Evolutionary conservation across 306 rosid species (phyloP).

Genomic region (Corylus americana): DNA sequence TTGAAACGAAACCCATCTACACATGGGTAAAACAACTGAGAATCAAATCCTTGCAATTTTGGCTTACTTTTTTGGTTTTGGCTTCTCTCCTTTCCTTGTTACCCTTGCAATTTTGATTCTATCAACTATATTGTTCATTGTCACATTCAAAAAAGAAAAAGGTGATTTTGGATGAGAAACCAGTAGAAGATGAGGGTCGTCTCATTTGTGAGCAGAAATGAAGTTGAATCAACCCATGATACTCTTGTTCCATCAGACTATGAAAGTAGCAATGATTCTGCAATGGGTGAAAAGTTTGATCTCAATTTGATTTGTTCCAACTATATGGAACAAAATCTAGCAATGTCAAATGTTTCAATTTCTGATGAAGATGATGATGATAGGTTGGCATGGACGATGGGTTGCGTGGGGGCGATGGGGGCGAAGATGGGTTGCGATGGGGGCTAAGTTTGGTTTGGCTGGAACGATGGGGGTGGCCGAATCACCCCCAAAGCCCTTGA

Average conservation of each 20-base stretch:
- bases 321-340: slow-evolving; percentile 20
- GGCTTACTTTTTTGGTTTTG: slow-evolving; percentile 32
- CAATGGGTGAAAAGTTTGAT: slow-evolving; percentile 36
- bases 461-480: too few relatives aligned
- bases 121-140: slow-evolving; percentile 38
- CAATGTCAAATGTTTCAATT: slow-evolving; percentile 31
- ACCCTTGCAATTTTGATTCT: slow-evolving; percentile 37
- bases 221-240: slow-evolving; percentile 30
- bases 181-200: slow-evolving; percentile 14
- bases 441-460: too few relatives aligned
- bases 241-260: slow-evolving; percentile 41
- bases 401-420: too few relatives aligned
- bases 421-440: too few relatives aligned
- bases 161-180: slow-evolving; percentile 26
- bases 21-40: slow-evolving; percentile 45
- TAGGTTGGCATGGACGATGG: not conserved
- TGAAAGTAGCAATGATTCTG: slow-evolving; percentile 42
- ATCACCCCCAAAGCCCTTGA: too few relatives aligned
- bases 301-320: slow-evolving; percentile 18
- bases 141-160: slow-evolving; percentile 42
- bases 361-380: slow-evolving; percentile 45
- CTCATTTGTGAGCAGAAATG: slow-evolving; percentile 18
- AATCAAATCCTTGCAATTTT: slow-evolving; percentile 34
- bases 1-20: too few relatives aligned
- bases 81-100: slow-evolving; percentile 43